Evolutionary conservation across 257 asterid genomes (phyloP).

Genomic region (Leptodermis oblonga): DNA sequence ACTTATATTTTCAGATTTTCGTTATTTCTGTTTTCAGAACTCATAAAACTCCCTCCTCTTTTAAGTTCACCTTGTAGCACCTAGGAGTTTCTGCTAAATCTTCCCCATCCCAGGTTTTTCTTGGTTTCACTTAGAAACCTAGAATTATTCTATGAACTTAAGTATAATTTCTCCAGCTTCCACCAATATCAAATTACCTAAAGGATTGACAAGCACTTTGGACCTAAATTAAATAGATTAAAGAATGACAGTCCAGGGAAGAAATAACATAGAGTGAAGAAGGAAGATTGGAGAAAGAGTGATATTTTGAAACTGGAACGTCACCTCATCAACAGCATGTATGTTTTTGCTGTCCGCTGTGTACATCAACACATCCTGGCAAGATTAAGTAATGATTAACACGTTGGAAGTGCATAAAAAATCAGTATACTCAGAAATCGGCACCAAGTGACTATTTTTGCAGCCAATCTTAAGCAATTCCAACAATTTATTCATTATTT

Average conservation of each 20-base stretch:
- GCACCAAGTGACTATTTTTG: neutral
- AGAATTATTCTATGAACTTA: neutral
- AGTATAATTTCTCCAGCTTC: neutral
- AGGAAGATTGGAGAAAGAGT: constrained; percentile 7
- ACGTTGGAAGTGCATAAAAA: constrained; percentile 7
- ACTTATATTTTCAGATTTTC: neutral
- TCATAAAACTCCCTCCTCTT: neutral
- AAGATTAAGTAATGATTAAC: constrained; percentile 18
- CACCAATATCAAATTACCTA: neutral
- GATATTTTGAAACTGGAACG: neutral
- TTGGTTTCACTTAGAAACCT: neutral
- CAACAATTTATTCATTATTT: neutral
- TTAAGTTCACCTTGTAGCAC: neutral
- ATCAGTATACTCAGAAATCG: neutral
- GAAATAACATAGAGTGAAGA: constrained; percentile 2
- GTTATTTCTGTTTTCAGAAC: neutral
- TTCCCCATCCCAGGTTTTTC: neutral
- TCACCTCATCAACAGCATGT: constrained; percentile 85
- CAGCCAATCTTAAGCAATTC: neutral
- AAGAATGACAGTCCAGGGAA: neutral
- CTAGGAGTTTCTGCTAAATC: neutral
- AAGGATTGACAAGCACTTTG: neutral
- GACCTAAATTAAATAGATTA: neutral
- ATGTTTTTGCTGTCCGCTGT: constrained; percentile 73
- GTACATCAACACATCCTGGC: constrained; percentile 79